phyloP scores from a whole-genome alignment of 1,284 basidiomycete species.

The Baeospora myosura region DNA sequence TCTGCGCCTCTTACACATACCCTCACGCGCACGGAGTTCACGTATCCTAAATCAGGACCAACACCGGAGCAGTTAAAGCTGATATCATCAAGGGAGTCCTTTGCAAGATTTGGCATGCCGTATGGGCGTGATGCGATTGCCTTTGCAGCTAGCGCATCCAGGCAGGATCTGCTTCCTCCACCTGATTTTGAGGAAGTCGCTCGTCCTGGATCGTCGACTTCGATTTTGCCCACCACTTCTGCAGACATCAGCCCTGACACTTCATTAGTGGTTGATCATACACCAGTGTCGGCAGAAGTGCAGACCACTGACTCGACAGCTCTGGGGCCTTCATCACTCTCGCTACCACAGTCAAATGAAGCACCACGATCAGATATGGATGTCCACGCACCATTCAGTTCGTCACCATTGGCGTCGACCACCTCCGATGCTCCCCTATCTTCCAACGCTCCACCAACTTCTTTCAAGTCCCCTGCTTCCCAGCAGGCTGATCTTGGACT shows the following conservation, averaged over 20 bases:
- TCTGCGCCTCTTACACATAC: constrained; percentile 47
- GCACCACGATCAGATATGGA: no score
- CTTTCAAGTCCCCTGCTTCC: not conserved
- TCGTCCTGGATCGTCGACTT: constrained; percentile 6
- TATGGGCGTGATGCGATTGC: constrained; percentile 45
- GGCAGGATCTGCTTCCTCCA: constrained; percentile 26
- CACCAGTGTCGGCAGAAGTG: no score
- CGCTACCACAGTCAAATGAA: no score
- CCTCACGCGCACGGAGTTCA: constrained; percentile 40
- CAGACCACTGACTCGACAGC: no score
- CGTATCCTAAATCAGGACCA: constrained; percentile 40
- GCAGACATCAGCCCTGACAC: no score
- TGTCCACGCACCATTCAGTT: no score
- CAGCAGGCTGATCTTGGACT: constrained; percentile 1
- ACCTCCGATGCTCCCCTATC: not conserved
- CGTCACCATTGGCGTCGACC: not conserved
- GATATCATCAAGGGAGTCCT: constrained; percentile 39
- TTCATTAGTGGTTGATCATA: no score
- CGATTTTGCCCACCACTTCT: constrained; percentile 8
- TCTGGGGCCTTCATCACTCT: no score
- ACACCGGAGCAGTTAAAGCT: constrained; percentile 48
- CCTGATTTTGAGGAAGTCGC: constrained; percentile 30
- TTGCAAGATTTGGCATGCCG: constrained; percentile 43
- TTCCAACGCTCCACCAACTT: not conserved
- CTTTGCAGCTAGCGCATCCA: constrained; percentile 33